Evolutionary conservation across 306 rosid species (phyloP), one percentile per base, ranked within the genome.

Genomic region (Lablab purpureus): DNA sequence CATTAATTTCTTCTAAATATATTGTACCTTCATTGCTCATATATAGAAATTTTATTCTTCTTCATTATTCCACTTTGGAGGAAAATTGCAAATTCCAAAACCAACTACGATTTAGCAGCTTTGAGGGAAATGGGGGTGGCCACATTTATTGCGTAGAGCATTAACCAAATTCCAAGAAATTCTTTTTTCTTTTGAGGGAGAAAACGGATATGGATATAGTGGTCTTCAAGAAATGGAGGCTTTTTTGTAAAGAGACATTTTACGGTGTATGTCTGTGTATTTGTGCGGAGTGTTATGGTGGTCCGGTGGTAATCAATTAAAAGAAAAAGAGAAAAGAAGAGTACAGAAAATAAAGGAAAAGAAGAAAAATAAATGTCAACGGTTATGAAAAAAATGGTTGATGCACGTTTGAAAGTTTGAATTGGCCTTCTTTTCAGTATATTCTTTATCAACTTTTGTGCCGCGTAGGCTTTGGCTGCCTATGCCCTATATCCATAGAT

Each of bases 381-480:
- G 97, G 85, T 74, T 81, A 75, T 50, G 80, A 58, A 75, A 84
- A 84, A 86, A 87, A 88, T 81, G 88, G 86, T 88, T 45, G n/a
- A 73, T 73, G 74, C 50, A 71, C 83, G 86, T 87, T 83, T 87
- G 86, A 88, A 88, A 74, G 62, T 69, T 76, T 71, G 82, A 86
- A 86, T 84, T 63, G 70, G 84, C 71, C 88, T 78, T 87, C 84
- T 78, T 81, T 87, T 87, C 50, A 78, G 86, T 78, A 82, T 77
- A 59, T 75, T 68, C 97, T 90, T 96, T 93, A 91, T 93, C 84
- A 91, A 87, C 87, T 91, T 93, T 88, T 88, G 96, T 88, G 97
- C 93, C 86, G 54, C 75, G 74, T 85, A 75, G 67, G 82, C 81
- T 88, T 87, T 78, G 40, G 40, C 40, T 73, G 69, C 74, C 80